Conservation (phyloP, 805 yeast genomes). For the Torulaspora delbrueckii region DNA sequence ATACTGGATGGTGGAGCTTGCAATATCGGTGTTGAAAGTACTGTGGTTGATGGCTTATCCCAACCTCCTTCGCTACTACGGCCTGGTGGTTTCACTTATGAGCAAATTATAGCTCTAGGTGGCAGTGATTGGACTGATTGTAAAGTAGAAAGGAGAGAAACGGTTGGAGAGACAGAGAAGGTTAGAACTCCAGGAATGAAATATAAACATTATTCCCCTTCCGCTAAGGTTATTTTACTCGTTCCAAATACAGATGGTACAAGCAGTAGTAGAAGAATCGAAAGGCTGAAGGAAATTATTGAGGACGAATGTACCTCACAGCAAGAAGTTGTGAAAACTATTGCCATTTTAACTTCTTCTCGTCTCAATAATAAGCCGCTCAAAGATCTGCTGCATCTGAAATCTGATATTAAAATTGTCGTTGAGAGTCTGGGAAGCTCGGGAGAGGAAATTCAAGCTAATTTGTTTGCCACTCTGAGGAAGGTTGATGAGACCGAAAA, state of each 20-base stretch:
- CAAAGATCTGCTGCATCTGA: constrained; percentile 1
- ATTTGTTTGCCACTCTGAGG: constrained; percentile 67
- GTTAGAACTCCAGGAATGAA: constrained; percentile 98
- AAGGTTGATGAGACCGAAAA: constrained; percentile 60
- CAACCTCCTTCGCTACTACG: constrained; percentile 82
- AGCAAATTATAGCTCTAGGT: constrained; percentile 60
- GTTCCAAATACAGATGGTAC: constrained; percentile 45
- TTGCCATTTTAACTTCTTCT: constrained; percentile 52
- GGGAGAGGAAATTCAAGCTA: constrained; percentile 60
- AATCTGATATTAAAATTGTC: constrained; percentile 6
- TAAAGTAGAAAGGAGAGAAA: constrained; percentile 58
- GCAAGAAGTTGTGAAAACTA: constrained; percentile 27
- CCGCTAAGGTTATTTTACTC: constrained; percentile 72
- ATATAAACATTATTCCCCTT: constrained; percentile 90
- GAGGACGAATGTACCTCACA: constrained; percentile 9
- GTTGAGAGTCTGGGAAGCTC: constrained; percentile 40
- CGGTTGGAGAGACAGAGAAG: constrained; percentile 54
- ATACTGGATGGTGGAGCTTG: constrained; percentile 91
- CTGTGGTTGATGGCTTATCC: constrained; percentile 87
- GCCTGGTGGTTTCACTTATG: constrained; percentile 90
- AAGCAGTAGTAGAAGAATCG: constrained; percentile 12
- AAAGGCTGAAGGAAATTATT: constrained; percentile 32
- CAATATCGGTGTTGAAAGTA: constrained; percentile 85
- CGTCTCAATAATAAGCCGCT: constrained; percentile 11
- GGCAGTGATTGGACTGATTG: constrained; percentile 66